Evolutionary conservation across 2,329 filamentous ascomycete genomes (phyloP).

Genomic region (Shiraia bambusicola): DNA sequence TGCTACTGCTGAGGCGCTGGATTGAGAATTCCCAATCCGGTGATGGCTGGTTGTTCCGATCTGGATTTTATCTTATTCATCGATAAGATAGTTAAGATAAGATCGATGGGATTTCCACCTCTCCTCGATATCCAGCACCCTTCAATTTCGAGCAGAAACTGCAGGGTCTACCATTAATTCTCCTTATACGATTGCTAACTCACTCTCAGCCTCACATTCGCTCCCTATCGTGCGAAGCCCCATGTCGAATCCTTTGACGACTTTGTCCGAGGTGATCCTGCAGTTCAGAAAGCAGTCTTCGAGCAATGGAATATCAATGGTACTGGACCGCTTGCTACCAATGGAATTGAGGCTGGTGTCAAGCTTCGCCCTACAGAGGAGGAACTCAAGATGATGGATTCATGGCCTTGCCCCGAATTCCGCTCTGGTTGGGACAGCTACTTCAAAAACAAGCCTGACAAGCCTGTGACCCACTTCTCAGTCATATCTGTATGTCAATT

Average conservation of each 20-base stretch:
- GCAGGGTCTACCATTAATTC: too few relatives aligned
- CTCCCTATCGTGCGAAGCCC: slow-evolving; percentile 71
- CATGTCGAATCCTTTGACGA: slow-evolving; percentile 78
- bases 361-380: slow-evolving; percentile 72
- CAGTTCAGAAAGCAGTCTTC: slow-evolving; percentile 71
- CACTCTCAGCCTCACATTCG: slow-evolving; percentile 59
- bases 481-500: slow-evolving; percentile 58
- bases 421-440: slow-evolving; percentile 75
- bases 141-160: too few relatives aligned
- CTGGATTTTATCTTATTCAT: too few relatives aligned
- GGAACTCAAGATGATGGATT: slow-evolving; percentile 68
- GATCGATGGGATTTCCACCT: too few relatives aligned
- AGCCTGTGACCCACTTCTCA: slow-evolving; percentile 83
- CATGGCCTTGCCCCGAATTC: slow-evolving; percentile 75
- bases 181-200: too few relatives aligned
- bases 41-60: too few relatives aligned
- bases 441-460: slow-evolving; percentile 82
- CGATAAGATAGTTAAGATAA: too few relatives aligned
- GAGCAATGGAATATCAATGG: slow-evolving; percentile 79
- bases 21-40: too few relatives aligned
- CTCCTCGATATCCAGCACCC: too few relatives aligned
- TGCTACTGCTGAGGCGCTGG: too few relatives aligned
- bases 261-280: slow-evolving; percentile 72
- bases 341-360: slow-evolving; percentile 77
- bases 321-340: slow-evolving; percentile 74